phyloP scores from a whole-genome alignment of 345 rosid species.

The Corymbia maculata region DNA sequence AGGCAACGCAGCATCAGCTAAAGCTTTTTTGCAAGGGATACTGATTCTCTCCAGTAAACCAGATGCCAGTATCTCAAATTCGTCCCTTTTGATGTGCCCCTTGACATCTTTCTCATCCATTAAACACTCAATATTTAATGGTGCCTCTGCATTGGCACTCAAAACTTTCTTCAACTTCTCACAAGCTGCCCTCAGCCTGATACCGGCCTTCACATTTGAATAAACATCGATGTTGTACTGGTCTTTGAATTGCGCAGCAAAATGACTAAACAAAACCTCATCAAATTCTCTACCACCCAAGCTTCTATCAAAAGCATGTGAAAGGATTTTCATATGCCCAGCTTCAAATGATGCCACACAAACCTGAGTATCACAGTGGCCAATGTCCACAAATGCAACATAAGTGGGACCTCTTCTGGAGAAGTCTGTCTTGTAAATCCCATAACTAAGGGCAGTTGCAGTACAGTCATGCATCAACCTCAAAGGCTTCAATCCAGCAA shows the following conservation, averaged over 20 bases:
- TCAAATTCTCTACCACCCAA: constrained; percentile 63
- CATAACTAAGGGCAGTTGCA: constrained; percentile 51
- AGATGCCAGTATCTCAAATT: constrained; percentile 43
- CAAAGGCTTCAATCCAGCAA: constrained; percentile 50
- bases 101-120: constrained; percentile 64
- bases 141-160: constrained; percentile 58
- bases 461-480: constrained; percentile 52
- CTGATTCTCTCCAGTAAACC: constrained; percentile 26
- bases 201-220: constrained; percentile 36
- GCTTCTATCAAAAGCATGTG: constrained; percentile 43
- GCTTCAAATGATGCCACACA: constrained; percentile 35
- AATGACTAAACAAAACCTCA: constrained; percentile 41
- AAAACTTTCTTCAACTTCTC: constrained; percentile 52
- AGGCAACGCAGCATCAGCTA: constrained; percentile 32
- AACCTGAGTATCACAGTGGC: constrained; percentile 54
- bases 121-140: constrained; percentile 49
- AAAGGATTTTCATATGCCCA: constrained; percentile 42
- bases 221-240: constrained; percentile 42
- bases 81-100: constrained; percentile 52
- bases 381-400: constrained; percentile 50
- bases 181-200: constrained; percentile 48
- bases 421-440: constrained; percentile 50
- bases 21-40: constrained; percentile 36
- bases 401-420: constrained; percentile 23
- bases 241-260: constrained; percentile 44